Base-by-base conservation (phyloP, 2,329 filamentous ascomycete species). In the Stemphylium lycopersici region DNA sequence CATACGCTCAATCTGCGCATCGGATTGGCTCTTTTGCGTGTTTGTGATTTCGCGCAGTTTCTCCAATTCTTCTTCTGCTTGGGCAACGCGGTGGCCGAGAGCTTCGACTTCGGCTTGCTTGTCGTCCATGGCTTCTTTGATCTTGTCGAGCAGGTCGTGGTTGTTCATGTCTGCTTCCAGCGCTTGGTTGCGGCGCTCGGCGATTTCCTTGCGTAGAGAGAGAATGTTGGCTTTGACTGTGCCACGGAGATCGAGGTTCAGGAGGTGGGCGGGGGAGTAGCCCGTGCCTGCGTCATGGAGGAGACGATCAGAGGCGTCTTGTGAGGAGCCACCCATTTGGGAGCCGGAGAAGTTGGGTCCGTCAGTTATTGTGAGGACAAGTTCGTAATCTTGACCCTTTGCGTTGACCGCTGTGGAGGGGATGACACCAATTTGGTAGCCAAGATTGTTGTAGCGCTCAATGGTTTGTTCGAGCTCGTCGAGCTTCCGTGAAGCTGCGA, bases 1-100 rank as follows among this genome's bases (percentile, higher is more conserved):
- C 89, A 97, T 96, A 80, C 95, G 95, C 77, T 99, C 95, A 67
- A 99, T 96, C 75, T 98, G 93, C 7, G 93, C 87, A 72, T 98
- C 95, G 2, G 88, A 91, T 6, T 88, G 89, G 72, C 93, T 85
- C 78, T 96, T 96, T 73, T 96, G 91, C 15, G 92, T 90, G 40
- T 85, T 90, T 6, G 90, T 93, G 55, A 86, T 85, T 59, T 97
- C 95, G 71, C 93, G 93, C 16, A 91, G 93, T 77, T 91, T 92
- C 70, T 97, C 92, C 71, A 96, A 96, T 72, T 97, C 93, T 69
- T 96, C 91, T 73, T 96, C 90, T 0, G 93, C 93, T 15, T 90
- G 90, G 31, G 90, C 86, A 40, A 96, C 90, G 38, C 90, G 86
- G 75, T 98, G 93, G 64, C 93, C 90, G 13, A 99, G 81, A 3